Evolutionary conservation across 2,329 filamentous ascomycete species (phyloP), one percentile per base, ranked within the genome.

Genomic region (Alternaria burnsii): DNA sequence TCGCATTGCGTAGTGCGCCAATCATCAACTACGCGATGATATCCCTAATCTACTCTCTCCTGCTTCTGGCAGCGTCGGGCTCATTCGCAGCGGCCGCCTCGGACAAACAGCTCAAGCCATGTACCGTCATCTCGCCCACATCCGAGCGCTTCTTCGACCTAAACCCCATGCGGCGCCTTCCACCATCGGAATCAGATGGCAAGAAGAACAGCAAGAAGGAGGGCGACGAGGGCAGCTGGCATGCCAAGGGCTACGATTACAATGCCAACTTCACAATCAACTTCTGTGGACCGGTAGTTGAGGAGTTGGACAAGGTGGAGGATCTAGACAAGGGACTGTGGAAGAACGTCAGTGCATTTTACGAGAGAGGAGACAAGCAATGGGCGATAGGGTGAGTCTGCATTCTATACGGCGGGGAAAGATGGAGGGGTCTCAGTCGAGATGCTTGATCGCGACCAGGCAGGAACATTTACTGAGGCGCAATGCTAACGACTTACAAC

Each of bases 201-300:
- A 72, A 78, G 57, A 73, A 78, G 41, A 81, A 81, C 62, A 74
- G 74, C 26, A 73, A 76, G 46, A 84, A 89, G 68, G 84, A 85
- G 22, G 83, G 82, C 12, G 86, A 88, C 41, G 83, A 84, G 55
- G 83, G 86, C 61, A 89, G 84, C 72, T 86, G 85, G 82, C 84
- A 87, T 65, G 88, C 90, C 8, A 86, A 86, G 60, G 92, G 92
- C 34, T 91, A 88, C 76, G 92, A 94, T 78, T 92, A 93, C 69
- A 88, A 87, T 64, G 87, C 88, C 65, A 94, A 94, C 81, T 95
- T 95, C 73, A 94, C 91, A 2, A 75, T 94, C 71, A 95, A 95
- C 79, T 89, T 95, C 69, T 95, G 92, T 81, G 88, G 85, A 36
- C 83, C 91, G 1, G 90, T 94, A n/a, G 85, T 93, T 16, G 87